Base-by-base conservation (phyloP, 2,329 filamentous ascomycete genomes). In the Ophiocordyceps camponoti-leonardi region DNA sequence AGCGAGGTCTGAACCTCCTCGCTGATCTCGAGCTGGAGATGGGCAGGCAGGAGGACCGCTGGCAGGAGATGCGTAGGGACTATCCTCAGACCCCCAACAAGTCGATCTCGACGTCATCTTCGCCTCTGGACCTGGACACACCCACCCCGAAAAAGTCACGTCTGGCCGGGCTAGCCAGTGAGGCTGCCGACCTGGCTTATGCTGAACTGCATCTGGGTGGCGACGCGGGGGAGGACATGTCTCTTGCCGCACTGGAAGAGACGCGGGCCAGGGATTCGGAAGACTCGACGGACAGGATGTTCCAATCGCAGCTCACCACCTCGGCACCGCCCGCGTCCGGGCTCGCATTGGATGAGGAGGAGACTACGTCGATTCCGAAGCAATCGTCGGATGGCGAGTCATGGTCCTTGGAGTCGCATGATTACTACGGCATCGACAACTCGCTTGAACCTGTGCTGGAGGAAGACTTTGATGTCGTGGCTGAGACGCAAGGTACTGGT, bases 11-110 rank as follows among this genome's bases (percentile, higher is more conserved):
- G 47, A 66, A 64, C 31, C 63, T 79, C 3, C 61, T 82, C 2
- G 69, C 74, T 30, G 71, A 76, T 48, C 61, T 82, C 1, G 78
- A 82, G 54, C 64, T 63, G 49, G 78, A 82, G 56, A 75, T 81
- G 68, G 73, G 70, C 1, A 58, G 67, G 50, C 72, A 81, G 54
- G 74, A 78, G 54, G 66, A 66, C 45, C 69, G 72, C 50, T 81
- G 77, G 78, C 68, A 72, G 46, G 61, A 69, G 44, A 68, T 80
- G 60, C 73, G 75, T 47, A 61, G 68, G 23, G 67, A 70, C 35
- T 55, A 78, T 39, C 61, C 64, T 45, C 67, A 68, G 47, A 67
- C 72, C 51, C 77, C 73, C 6, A 54, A 70, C n/a, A n/a, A n/a
- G n/a, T n/a, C n/a, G 39, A 71, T 67, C 8, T 54, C 71, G 60